Percentiles rank a stretch among this genome's conserved stretches.
These are phyloP conservation scores for Schizochytrium sp. DNA, from an alignment of 108 stramenopile genomes.

Conservation along the genomic window DNA sequence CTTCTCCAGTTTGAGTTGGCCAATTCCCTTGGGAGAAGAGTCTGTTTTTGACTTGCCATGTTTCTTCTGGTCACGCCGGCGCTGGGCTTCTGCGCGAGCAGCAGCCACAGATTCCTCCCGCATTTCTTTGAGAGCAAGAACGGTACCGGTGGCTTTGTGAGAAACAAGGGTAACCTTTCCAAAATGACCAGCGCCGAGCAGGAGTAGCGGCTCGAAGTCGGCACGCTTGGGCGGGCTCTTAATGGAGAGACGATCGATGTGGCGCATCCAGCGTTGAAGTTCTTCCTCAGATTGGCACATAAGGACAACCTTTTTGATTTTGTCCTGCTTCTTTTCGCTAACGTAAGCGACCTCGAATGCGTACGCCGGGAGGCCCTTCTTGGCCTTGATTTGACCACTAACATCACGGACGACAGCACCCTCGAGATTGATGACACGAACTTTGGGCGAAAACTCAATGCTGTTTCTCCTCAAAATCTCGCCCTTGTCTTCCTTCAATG, in stretches of 20 bases:
- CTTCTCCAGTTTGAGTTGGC: constrained; percentile 26
- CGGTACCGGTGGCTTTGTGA: constrained; percentile 16
- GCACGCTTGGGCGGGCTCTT: not conserved
- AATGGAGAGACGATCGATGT: not conserved
- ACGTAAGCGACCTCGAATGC: constrained; percentile 9
- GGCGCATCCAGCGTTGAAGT: not conserved
- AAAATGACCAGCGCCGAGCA: constrained; percentile 42
- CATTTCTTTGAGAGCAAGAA: constrained; percentile 57
- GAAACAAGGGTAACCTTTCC: constrained; percentile 46
- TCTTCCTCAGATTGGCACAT: not conserved
- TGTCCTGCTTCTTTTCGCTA: not conserved
- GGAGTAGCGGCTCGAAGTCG: constrained; percentile 34
- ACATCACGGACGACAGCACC: constrained; percentile 27
- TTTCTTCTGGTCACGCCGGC: not conserved
- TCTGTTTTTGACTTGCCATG: not conserved
- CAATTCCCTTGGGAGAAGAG: not conserved
- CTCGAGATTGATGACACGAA: constrained; percentile 24
- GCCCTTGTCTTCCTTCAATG: not conserved
- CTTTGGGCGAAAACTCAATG: not conserved
- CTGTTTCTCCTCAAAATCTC: not conserved
- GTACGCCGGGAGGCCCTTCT: not conserved
- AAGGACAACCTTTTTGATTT: not conserved
- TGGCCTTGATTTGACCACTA: not conserved
- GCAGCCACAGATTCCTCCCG: constrained; percentile 30
- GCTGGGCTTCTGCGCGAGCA: not conserved